Evolutionary conservation across 139 green algal genomes (phyloP).

Genomic region (Micromonas commoda): DNA sequence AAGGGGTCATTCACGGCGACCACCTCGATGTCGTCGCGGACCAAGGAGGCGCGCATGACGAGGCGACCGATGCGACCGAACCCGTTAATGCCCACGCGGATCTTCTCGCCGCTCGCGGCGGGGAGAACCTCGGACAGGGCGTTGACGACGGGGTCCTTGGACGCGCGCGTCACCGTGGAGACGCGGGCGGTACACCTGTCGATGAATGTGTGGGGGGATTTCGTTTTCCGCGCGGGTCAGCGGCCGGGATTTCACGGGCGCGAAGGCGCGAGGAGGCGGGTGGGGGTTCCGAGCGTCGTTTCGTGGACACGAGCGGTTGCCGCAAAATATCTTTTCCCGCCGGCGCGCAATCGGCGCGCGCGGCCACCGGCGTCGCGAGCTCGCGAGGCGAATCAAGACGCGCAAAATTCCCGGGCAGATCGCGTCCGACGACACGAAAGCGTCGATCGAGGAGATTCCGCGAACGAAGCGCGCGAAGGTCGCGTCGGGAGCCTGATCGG

Average conservation of each 20-base stretch:
- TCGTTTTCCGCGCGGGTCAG: neutral
- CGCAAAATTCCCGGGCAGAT: neutral
- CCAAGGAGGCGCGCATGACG: constrained; percentile 55
- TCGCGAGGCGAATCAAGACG: neutral
- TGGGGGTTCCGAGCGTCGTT: too few species aligned
- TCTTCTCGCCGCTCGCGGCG: neutral
- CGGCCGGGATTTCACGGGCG: neutral
- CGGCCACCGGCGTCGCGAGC: neutral
- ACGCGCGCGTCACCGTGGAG: neutral
- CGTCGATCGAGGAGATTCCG: neutral
- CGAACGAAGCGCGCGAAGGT: neutral
- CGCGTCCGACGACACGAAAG: too few species aligned
- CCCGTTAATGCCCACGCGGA: constrained; percentile 37
- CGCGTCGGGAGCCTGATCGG: neutral
- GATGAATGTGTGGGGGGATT: neutral
- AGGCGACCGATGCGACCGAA: constrained; percentile 85
- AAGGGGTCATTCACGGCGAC: constrained; percentile 87
- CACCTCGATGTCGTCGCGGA: constrained; percentile 65
- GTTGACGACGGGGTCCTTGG: neutral
- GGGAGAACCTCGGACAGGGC: neutral
- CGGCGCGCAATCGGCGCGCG: too few species aligned
- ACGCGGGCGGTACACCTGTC: neutral
- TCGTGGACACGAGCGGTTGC: too few species aligned
- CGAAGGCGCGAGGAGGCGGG: too few species aligned
- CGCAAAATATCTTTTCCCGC: too few species aligned